Percentiles rank a stretch among this genome's conserved stretches.
These are phyloP conservation scores for Candolleomyces aberdarensis DNA, from an alignment of 768 basidiomycete genomes.

Conservation along the genomic window DNA sequence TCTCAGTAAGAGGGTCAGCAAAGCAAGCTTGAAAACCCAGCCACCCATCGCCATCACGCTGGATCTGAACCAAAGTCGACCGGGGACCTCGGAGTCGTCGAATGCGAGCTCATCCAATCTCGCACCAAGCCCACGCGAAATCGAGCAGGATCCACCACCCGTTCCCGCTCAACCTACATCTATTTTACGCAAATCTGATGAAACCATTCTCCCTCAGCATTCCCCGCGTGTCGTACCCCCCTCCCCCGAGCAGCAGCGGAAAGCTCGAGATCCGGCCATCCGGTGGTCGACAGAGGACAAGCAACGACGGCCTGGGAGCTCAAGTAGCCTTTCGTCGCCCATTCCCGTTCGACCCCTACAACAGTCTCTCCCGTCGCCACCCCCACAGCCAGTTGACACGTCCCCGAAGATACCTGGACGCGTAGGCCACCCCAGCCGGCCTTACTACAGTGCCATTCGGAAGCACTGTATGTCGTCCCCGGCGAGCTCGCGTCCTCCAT, in stretches of 20 bases:
- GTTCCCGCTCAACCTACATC: not conserved
- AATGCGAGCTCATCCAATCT: not conserved
- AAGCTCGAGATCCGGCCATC: not conserved
- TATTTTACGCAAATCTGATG: not conserved
- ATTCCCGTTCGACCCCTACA: no score
- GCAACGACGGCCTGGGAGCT: not conserved
- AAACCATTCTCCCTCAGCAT: not conserved
- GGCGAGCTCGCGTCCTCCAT: conserved; percentile 1
- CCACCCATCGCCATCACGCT: conserved; percentile 2
- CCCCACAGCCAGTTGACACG: no score
- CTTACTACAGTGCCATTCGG: conserved; percentile 16
- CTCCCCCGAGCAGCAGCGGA: not conserved
- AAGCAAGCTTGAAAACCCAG: not conserved
- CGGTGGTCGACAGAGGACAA: not conserved
- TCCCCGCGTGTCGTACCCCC: not conserved
- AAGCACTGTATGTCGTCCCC: conserved; percentile 10
- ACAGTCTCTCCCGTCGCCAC: no score
- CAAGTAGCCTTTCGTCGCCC: not conserved
- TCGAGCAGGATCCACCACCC: not conserved
- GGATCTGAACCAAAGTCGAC: not conserved
- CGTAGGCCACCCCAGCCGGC: conserved; percentile 12
- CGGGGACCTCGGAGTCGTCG: not conserved
- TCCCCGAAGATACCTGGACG: conserved; percentile 6
- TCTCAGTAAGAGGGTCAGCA: not conserved
- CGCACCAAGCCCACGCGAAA: not conserved